Conservation (phyloP, 2,329 filamentous ascomycete species). For the Thyridium curvatum region DNA sequence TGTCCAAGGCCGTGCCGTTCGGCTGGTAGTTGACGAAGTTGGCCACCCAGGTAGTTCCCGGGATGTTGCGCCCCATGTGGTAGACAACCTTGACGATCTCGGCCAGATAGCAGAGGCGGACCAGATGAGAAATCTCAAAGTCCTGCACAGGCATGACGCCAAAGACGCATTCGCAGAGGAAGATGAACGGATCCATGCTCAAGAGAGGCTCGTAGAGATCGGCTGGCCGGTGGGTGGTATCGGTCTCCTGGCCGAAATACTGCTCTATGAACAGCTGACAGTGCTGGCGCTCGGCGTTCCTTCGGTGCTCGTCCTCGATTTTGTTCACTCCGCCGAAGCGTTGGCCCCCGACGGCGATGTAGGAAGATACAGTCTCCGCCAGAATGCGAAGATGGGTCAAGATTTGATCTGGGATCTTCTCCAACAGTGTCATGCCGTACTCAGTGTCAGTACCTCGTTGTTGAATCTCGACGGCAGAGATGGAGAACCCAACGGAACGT, state of each 20-base stretch:
- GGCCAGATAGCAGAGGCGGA: slow-evolving; percentile 82
- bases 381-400: slow-evolving; percentile 84
- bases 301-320: slow-evolving; percentile 60
- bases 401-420: slow-evolving; percentile 76
- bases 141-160: slow-evolving; percentile 61
- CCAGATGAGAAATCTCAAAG: slow-evolving; percentile 70
- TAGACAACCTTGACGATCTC: slow-evolving; percentile 81
- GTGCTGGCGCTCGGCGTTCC: slow-evolving; percentile 65
- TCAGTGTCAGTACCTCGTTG: slow-evolving; percentile 78
- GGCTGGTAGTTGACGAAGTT: slow-evolving; percentile 34
- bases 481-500: slow-evolving; percentile 70
- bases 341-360: slow-evolving; percentile 69
- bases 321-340: slow-evolving; percentile 52
- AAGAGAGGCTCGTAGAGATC: slow-evolving; percentile 54
- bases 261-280: slow-evolving; percentile 67
- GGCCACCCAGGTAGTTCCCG: slow-evolving; percentile 40
- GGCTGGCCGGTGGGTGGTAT: slow-evolving; percentile 30
- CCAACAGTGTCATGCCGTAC: slow-evolving; percentile 67
- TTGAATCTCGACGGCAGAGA: slow-evolving; percentile 84
- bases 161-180: slow-evolving; percentile 73
- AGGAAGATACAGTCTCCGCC: slow-evolving; percentile 82
- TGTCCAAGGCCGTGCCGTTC: slow-evolving; percentile 31
- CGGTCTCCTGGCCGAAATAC: slow-evolving; percentile 36
- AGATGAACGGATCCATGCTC: slow-evolving; percentile 66
- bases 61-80: slow-evolving; percentile 50